Percentiles rank a stretch among this genome's conserved stretches.
Conservation (phyloP, 163 green algal genomes). For the Picocystis sp. region DNA sequence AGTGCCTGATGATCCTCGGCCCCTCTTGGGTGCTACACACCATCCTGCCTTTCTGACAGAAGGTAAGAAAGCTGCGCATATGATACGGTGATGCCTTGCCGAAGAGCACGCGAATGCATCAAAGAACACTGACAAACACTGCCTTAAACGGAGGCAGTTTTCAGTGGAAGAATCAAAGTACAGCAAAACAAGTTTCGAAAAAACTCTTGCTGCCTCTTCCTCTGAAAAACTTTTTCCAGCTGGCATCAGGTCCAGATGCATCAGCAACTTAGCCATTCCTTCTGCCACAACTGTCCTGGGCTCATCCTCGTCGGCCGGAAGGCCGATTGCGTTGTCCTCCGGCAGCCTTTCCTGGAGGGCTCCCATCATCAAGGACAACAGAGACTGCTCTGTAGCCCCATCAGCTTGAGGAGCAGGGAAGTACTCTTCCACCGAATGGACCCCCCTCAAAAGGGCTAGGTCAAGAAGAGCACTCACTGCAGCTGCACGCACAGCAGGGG, state of each 20-base stretch:
- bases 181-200: constrained; percentile 12
- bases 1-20: no score
- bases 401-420: no score
- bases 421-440: background rate
- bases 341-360: background rate
- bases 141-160: background rate
- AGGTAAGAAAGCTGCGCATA: no score
- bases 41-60: no score
- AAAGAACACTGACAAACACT: constrained; percentile 16
- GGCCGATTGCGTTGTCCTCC: background rate
- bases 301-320: background rate
- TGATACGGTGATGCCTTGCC: background rate
- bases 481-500: background rate
- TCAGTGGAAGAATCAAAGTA: constrained; percentile 8
- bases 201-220: constrained; percentile 3
- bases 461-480: constrained; percentile 3
- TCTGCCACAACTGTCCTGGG: constrained; percentile 4
- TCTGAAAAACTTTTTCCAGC: background rate
- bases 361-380: no score
- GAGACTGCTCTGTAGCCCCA: no score
- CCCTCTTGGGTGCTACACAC: no score
- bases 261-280: constrained; percentile 11
- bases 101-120: constrained; percentile 5
- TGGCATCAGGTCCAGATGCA: constrained; percentile 3
- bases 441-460: background rate